These are phyloP conservation scores for Teratosphaeria destructans DNA, from an alignment of 2,329 filamentous ascomycete species.

Conservation along the genomic window DNA sequence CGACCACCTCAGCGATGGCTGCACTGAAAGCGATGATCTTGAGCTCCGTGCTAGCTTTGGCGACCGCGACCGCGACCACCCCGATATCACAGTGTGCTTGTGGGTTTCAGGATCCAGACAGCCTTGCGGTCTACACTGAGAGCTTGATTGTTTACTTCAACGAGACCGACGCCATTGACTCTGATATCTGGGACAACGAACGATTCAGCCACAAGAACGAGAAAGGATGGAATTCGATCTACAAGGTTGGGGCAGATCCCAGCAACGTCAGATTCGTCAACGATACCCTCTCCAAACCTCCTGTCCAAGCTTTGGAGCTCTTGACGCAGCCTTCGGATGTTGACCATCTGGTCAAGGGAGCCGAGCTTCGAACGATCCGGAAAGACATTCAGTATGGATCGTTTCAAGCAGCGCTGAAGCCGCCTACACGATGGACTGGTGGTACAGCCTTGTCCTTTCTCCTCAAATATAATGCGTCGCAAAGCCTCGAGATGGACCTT, in stretches of 20 bases:
- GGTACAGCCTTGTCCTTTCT: slow-evolving; percentile 35
- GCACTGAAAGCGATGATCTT: background rate
- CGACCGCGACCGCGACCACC: background rate
- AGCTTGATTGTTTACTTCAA: slow-evolving; percentile 41
- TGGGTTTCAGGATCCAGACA: slow-evolving; percentile 31
- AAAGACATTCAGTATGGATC: slow-evolving; percentile 38
- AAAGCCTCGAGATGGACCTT: slow-evolving; percentile 31
- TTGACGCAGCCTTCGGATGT: slow-evolving; percentile 5
- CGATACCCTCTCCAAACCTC: background rate
- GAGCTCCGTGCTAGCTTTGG: background rate
- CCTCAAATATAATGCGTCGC: slow-evolving; percentile 32
- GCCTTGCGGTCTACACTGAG: slow-evolving; percentile 32
- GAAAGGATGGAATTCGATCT: slow-evolving; percentile 35
- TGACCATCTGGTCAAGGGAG: slow-evolving; percentile 32
- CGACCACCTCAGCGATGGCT: background rate
- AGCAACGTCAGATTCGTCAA: slow-evolving; percentile 24
- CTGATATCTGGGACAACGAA: slow-evolving; percentile 24
- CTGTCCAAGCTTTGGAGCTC: slow-evolving; percentile 5
- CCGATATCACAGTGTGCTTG: slow-evolving; percentile 27
- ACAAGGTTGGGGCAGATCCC: slow-evolving; percentile 29
- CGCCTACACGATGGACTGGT: slow-evolving; percentile 4
- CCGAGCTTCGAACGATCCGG: slow-evolving; percentile 28
- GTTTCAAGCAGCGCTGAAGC: slow-evolving; percentile 31
- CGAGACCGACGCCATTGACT: slow-evolving; percentile 27
- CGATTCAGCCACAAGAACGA: slow-evolving; percentile 33